Evolutionary conservation across 305 asterid genomes (phyloP).

Genomic region (Fraxinus sp.): DNA sequence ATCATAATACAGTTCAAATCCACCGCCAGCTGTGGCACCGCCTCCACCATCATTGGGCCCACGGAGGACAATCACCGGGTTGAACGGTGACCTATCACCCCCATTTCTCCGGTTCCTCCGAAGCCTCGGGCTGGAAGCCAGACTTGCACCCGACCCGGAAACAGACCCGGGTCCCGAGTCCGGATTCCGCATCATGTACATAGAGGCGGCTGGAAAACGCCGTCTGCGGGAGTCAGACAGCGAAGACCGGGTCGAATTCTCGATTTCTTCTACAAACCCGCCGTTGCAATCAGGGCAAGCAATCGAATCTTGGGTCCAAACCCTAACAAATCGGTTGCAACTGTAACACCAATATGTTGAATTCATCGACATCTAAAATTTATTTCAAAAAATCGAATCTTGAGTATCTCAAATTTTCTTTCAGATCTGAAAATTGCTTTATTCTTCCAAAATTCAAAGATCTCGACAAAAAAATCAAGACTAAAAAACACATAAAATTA

Average conservation of each 20-base stretch:
- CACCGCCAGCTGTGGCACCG: slow-evolving; percentile 41
- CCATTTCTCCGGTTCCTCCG: slow-evolving; percentile 68
- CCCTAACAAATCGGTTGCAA: slow-evolving; percentile 76
- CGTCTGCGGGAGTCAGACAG: slow-evolving; percentile 66
- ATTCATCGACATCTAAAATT: slow-evolving; percentile 48
- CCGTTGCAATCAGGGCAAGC: slow-evolving; percentile 74
- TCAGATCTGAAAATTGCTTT: slow-evolving; percentile 35
- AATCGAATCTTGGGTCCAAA: slow-evolving; percentile 50
- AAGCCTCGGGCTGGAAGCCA: slow-evolving; percentile 61
- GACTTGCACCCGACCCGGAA: slow-evolving; percentile 25
- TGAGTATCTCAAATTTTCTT: neutral
- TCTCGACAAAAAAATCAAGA: neutral
- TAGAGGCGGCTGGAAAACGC: slow-evolving; percentile 77
- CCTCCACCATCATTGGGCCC: slow-evolving; percentile 45
- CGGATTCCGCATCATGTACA: slow-evolving; percentile 51
- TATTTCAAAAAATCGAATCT: neutral
- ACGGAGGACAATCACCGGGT: slow-evolving; percentile 86
- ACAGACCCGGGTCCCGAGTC: slow-evolving; percentile 44
- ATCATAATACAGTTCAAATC: slow-evolving; percentile 78
- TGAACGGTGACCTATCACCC: slow-evolving; percentile 85
- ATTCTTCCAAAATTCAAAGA: neutral
- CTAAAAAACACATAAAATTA: neutral
- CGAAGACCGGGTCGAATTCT: slow-evolving; percentile 49
- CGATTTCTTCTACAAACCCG: slow-evolving; percentile 77
- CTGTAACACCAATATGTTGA: slow-evolving; percentile 88